Evolutionary conservation across 1,284 basidiomycete genomes (phyloP).

Genomic region (Meira nashicola): DNA sequence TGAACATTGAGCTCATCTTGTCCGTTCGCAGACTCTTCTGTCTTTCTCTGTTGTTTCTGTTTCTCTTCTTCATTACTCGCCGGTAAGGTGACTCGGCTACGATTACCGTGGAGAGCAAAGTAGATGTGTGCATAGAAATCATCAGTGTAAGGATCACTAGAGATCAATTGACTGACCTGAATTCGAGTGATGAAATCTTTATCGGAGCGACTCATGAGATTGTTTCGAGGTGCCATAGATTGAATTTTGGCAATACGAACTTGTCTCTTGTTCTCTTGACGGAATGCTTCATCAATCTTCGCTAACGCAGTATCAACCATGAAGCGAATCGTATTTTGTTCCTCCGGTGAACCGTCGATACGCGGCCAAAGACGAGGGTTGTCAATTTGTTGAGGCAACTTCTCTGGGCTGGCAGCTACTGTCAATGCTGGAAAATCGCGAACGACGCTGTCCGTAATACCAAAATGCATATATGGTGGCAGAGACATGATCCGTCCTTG

Average conservation of each 20-base stretch:
- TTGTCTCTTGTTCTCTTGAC: slow-evolving; percentile 33
- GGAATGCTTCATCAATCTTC: slow-evolving; percentile 35
- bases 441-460: slow-evolving; percentile 40
- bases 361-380: slow-evolving; percentile 1
- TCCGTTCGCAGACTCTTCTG: not conserved
- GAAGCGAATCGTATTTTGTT: slow-evolving; percentile 35
- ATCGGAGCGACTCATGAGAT: slow-evolving; percentile 96
- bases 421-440: slow-evolving; percentile 40
- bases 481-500: slow-evolving; percentile 41
- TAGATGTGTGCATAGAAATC: slow-evolving; percentile 99
- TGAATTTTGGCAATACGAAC: slow-evolving; percentile 41
- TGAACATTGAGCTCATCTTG: slow-evolving; percentile 14
- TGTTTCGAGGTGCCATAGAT: slow-evolving; percentile 74
- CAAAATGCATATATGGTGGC: slow-evolving; percentile 50
- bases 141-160: slow-evolving; percentile 82
- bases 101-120: slow-evolving; percentile 67
- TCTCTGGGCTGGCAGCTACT: slow-evolving; percentile 14
- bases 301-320: slow-evolving; percentile 24
- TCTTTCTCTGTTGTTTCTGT: slow-evolving; percentile 17
- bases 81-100: not conserved
- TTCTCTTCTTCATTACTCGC: slow-evolving; percentile 7
- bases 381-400: slow-evolving; percentile 21
- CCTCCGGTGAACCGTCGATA: slow-evolving; percentile 20
- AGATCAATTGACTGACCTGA: slow-evolving; percentile 91
- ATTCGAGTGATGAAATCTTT: slow-evolving; percentile 99